Conservation (phyloP, 495 filamentous ascomycete genomes). For the Parathielavia hyrcaniae region DNA sequence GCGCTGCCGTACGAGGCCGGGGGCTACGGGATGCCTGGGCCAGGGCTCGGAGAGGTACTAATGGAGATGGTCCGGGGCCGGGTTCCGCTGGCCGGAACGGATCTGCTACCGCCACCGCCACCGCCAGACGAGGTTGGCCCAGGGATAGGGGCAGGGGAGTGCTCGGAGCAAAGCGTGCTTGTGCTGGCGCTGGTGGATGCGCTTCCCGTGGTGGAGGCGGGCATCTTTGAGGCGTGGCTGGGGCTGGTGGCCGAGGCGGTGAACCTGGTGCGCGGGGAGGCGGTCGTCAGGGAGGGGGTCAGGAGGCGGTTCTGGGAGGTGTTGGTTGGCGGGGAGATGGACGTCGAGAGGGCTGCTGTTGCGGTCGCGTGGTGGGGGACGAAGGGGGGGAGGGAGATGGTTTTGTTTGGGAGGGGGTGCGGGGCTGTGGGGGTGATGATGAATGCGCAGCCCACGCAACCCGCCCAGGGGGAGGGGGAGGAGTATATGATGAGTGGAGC, state of each 20-base stretch:
- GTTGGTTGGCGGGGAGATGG: constrained; percentile 80
- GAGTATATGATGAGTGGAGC: constrained; percentile 45
- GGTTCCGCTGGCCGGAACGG: constrained; percentile 50
- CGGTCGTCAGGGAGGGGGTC: constrained; percentile 62
- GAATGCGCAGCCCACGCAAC: neutral
- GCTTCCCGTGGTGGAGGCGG: constrained; percentile 64
- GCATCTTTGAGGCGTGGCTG: constrained; percentile 58
- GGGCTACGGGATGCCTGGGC: constrained; percentile 68
- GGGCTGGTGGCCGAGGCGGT: constrained; percentile 64
- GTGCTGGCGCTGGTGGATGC: constrained; percentile 77
- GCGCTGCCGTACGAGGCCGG: constrained; percentile 49
- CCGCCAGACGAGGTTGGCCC: neutral
- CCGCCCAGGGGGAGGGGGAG: constrained; percentile 18
- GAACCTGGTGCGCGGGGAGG: constrained; percentile 52
- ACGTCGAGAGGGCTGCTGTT: constrained; percentile 73
- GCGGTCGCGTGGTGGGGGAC: constrained; percentile 83
- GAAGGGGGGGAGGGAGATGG: constrained; percentile 38
- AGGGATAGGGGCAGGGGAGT: constrained; percentile 27
- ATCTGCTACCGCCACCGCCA: constrained; percentile 30
- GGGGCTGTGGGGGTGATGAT: neutral
- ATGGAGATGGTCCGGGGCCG: constrained; percentile 75
- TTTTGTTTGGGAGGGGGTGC: constrained; percentile 25
- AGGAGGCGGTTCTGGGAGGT: constrained; percentile 79
- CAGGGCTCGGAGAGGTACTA: constrained; percentile 67
- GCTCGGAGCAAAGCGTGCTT: constrained; percentile 69